phyloP scores from a whole-genome alignment of 225 moss, liverwort and hornwort species.

The Polytrichum commune region DNA sequence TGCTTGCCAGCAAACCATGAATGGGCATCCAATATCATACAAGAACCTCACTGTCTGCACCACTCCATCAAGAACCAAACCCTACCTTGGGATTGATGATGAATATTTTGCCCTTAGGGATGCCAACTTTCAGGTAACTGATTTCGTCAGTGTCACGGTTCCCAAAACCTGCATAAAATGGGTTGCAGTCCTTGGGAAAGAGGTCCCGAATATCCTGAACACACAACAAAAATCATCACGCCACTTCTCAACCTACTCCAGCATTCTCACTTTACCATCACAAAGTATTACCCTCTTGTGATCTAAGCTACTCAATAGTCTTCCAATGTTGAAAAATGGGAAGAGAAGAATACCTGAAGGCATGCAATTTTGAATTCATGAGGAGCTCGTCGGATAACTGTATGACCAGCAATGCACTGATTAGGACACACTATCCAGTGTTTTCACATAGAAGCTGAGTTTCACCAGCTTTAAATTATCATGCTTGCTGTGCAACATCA shows the following conservation, averaged over 20 bases:
- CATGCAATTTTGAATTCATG: slow-evolving; percentile 99
- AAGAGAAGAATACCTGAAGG: slow-evolving; percentile 62
- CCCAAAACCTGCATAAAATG: slow-evolving; percentile 98
- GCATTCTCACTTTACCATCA: no score
- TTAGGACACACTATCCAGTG: no score
- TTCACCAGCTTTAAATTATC: no score
- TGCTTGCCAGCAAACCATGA: no score
- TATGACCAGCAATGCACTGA: slow-evolving; percentile 16
- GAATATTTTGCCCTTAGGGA: slow-evolving; percentile 94
- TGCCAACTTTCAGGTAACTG: slow-evolving; percentile 98
- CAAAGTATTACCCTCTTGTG: no score
- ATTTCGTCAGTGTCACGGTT: slow-evolving; percentile 98
- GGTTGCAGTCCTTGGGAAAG: slow-evolving; percentile 84
- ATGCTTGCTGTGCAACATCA: no score
- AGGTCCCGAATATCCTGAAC: slow-evolving; percentile 93
- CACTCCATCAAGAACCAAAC: background rate
- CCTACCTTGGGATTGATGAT: slow-evolving; percentile 97
- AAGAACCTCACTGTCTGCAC: background rate
- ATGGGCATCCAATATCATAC: no score
- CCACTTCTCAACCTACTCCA: background rate
- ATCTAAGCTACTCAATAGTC: no score
- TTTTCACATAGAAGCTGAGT: no score
- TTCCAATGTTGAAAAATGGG: background rate
- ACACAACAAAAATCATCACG: background rate
- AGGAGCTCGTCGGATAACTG: slow-evolving; percentile 95